A percentile compares a stretch with the other conserved stretches of the same genome.
These are phyloP conservation scores for Conticribra weissflogii DNA, from an alignment of 108 stramenopile species.

Conservation along the genomic window DNA sequence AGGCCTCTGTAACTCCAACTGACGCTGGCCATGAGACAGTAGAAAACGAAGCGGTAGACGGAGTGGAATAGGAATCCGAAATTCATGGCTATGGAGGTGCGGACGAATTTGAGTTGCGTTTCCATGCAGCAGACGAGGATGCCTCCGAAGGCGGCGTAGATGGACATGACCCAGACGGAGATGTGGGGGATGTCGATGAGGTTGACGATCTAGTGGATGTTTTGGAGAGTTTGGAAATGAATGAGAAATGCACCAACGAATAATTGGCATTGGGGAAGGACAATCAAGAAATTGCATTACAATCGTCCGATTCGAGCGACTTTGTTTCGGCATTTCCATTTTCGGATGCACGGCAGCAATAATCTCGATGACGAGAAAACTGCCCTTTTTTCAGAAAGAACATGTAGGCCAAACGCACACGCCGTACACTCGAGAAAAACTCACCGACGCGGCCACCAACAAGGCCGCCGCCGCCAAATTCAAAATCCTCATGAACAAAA, in stretches of 20 bases:
- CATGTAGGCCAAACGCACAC: background rate
- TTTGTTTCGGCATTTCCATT: too few species aligned
- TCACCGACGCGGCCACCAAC: conserved; percentile 67
- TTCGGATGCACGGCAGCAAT: too few species aligned
- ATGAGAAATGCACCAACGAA: too few species aligned
- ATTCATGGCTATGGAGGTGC: conserved; percentile 87
- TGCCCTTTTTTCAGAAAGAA: too few species aligned
- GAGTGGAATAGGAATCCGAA: conserved; percentile 89
- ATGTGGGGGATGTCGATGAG: conserved; percentile 57
- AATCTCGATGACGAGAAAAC: too few species aligned
- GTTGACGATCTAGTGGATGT: conserved; percentile 22
- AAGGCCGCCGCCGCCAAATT: conserved; percentile 74
- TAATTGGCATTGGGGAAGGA: too few species aligned
- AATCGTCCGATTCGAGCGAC: too few species aligned
- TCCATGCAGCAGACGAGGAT: conserved; percentile 85
- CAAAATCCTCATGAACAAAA: conserved; percentile 73
- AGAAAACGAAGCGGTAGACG: conserved; percentile 81
- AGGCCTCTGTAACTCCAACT: conserved; percentile 63
- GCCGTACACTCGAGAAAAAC: conserved; percentile 19
- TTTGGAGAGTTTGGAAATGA: too few species aligned
- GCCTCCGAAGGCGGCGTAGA: conserved; percentile 82
- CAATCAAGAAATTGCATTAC: too few species aligned
- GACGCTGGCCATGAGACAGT: conserved; percentile 73
- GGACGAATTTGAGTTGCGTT: conserved; percentile 87
- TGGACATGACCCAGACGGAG: conserved; percentile 67